Evolutionary conservation across 176 grass and related monocot genomes (phyloP), one percentile per base, ranked within the genome.

Genomic region (Themeda triandra): DNA sequence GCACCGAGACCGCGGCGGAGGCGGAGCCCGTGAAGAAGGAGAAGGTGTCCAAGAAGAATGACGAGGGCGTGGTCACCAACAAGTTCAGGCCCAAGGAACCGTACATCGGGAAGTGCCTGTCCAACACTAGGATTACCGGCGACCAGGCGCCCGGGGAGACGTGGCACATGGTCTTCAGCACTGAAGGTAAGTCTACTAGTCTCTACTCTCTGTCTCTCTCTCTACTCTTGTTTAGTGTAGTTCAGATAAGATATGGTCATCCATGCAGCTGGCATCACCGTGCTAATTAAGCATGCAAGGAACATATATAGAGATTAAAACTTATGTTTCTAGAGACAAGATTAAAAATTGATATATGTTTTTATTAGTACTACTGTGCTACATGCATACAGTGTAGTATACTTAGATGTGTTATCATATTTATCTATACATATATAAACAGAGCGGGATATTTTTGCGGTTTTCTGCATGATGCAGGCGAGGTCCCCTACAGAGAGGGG

Each of bases 101-200:
- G 0, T 97, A 94, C 86, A n/a, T 71, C 6, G 90, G 92, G 4
- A 73, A 75, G 28, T 97, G 95, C 90, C 86, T 97, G 13, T 82
- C 91, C 75, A 97, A 97, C 90, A 94, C 88, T 42, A 92, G 92
- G 73, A 92, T 97, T 88, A 97, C 95, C 58, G 95, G 92, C 45
- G 95, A 97, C 66, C 67, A 88, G 15, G 95, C 92, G 8, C 95
- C 95, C 17, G 95, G 95, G 21, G 95, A 97, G 87, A 97, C 95
- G 4, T 98, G 92, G 92, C 95, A 98, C 90, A 98, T 98, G 95
- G 90, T 98, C 63, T 98, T 98, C 92, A 93, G 66, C 92, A 98
- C 92, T 9, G 88, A 98, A 51, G 90, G 94, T 93, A 24, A 14
- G 54, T 19, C 9, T 10, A 4, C 49, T 53, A 53, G 18, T 21